Evolutionary conservation across 306 rosid genomes (phyloP).

Genomic region (Clitoria ternatea): DNA sequence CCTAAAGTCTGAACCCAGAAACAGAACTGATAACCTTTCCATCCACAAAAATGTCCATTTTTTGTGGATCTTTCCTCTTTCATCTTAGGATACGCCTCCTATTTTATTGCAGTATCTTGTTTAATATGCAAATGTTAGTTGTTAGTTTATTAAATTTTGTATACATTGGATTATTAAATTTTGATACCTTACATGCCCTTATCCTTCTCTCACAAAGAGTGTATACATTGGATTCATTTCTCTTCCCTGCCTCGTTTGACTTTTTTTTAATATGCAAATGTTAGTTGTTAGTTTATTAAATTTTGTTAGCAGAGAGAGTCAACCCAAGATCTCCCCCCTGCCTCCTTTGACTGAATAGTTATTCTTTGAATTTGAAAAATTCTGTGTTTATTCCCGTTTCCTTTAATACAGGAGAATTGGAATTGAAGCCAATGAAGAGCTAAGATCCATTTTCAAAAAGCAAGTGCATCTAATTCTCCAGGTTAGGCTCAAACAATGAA

Average conservation of each 20-base stretch:
- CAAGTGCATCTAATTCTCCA: conserved; percentile 89
- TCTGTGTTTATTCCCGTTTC: conserved; percentile 7
- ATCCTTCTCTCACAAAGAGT: neutral
- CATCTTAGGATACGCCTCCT: neutral
- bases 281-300: too few species aligned
- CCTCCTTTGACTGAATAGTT: neutral
- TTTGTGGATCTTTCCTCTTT: neutral
- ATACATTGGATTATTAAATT: too few species aligned
- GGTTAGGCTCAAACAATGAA: conserved; percentile 59
- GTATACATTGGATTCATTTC: neutral
- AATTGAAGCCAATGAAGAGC: conserved; percentile 92
- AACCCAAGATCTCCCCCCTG: too few species aligned
- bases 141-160: too few species aligned
- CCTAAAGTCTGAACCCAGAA: conserved; percentile 1
- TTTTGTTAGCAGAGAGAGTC: too few species aligned
- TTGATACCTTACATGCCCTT: neutral
- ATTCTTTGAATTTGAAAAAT: neutral
- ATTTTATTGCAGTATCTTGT: neutral
- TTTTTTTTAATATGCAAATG: too few species aligned
- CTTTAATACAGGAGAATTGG: conserved; percentile 78
- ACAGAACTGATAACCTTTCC: neutral
- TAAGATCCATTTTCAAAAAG: conserved; percentile 81
- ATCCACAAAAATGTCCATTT: neutral
- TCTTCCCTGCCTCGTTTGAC: neutral
- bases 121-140: too few species aligned